phyloP scores from a whole-genome alignment of 352 stramenopile genomes.

The Poterioochromonas sp. region DNA sequence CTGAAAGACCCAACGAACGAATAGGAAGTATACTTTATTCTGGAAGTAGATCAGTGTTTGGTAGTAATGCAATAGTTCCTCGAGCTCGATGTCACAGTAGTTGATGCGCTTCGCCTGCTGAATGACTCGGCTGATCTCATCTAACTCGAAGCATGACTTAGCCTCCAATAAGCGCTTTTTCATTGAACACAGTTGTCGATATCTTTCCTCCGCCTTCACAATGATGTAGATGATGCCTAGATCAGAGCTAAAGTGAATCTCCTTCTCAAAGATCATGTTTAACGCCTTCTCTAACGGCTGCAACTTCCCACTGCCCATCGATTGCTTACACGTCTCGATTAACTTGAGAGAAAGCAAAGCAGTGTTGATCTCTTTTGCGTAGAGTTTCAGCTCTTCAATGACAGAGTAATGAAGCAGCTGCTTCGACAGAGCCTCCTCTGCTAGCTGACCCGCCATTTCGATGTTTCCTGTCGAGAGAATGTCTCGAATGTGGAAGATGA shows the following conservation, averaged over 20 bases:
- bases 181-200: background rate
- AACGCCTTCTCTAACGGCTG: background rate
- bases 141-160: background rate
- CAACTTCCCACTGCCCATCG: background rate
- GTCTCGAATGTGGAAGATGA: background rate
- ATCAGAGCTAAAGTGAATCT: background rate
- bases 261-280: background rate
- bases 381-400: background rate
- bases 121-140: background rate
- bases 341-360: background rate
- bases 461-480: background rate
- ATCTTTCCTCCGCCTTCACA: background rate
- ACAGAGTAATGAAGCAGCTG: slow-evolving; percentile 1
- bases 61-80: background rate
- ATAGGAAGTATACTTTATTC: background rate
- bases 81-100: background rate
- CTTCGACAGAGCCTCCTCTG: background rate
- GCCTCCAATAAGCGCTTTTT: background rate
- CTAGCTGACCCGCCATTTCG: background rate
- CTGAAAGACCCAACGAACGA: background rate
- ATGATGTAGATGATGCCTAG: background rate
- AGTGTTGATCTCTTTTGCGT: slow-evolving; percentile 7
- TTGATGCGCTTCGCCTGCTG: background rate
- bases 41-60: background rate
- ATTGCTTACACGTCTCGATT: background rate